These are phyloP conservation scores for Zoysia matrella DNA, from an alignment of 202 grass and related monocot species.

Conservation along the genomic window DNA sequence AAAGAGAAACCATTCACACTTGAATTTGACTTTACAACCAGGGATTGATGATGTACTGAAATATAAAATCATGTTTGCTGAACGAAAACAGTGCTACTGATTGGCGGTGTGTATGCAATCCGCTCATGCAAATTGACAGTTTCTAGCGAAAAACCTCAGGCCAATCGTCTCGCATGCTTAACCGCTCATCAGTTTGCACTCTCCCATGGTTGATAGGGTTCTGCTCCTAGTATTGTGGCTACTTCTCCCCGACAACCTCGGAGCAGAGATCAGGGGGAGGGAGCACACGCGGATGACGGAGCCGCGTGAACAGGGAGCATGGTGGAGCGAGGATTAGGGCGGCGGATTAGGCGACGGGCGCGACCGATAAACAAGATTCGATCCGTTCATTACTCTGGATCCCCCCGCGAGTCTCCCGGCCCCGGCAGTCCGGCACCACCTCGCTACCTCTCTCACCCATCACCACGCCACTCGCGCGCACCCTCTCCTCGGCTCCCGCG, in stretches of 20 bases:
- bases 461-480: constrained; percentile 30
- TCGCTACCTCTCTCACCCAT: too few relatives aligned
- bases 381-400: constrained; percentile 52
- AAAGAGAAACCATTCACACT: too few relatives aligned
- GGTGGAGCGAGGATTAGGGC: constrained; percentile 66
- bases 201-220: neutral
- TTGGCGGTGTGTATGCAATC: too few relatives aligned
- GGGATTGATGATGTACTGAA: too few relatives aligned
- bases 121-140: too few relatives aligned
- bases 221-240: constrained; percentile 15
- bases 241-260: constrained; percentile 32
- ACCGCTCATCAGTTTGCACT: neutral
- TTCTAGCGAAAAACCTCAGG: too few relatives aligned
- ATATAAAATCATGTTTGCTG: too few relatives aligned
- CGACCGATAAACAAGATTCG: constrained; percentile 51
- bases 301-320: constrained; percentile 45
- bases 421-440: neutral
- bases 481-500: constrained; percentile 24
- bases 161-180: neutral
- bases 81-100: too few relatives aligned
- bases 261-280: constrained; percentile 33
- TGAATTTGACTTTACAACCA: too few relatives aligned
- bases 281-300: neutral
- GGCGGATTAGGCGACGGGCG: constrained; percentile 20
- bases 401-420: constrained; percentile 40